Conservation (phyloP, 345 rosid genomes). For the Acer saccharum region DNA sequence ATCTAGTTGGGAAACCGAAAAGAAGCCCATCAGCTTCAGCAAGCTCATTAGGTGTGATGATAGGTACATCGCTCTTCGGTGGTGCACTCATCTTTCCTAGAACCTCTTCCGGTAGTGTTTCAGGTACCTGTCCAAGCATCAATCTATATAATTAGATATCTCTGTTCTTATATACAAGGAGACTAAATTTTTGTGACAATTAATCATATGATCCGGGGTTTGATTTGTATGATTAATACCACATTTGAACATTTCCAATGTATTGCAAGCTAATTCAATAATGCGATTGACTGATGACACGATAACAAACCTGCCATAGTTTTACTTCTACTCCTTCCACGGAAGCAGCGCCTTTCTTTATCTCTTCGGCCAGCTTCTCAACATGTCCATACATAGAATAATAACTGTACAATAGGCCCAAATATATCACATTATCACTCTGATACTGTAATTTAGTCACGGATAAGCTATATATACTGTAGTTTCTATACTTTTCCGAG, state of each 20-base stretch:
- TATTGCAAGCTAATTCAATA: not conserved
- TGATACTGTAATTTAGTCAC: not conserved
- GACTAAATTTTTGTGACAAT: too few species aligned
- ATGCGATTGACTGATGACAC: not conserved
- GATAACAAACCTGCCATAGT: slow-evolving; percentile 61
- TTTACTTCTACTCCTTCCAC: slow-evolving; percentile 72
- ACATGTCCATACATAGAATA: slow-evolving; percentile 83
- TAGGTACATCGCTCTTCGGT: slow-evolving; percentile 57
- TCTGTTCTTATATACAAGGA: not conserved
- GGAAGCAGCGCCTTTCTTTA: slow-evolving; percentile 64
- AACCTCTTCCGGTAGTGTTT: slow-evolving; percentile 64
- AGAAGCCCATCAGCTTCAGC: slow-evolving; percentile 63
- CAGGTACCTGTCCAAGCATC: slow-evolving; percentile 49
- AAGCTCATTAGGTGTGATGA: slow-evolving; percentile 58
- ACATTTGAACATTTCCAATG: not conserved
- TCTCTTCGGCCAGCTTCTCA: slow-evolving; percentile 66
- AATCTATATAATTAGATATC: not conserved
- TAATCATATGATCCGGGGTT: too few species aligned
- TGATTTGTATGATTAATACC: not conserved
- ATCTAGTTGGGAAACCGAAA: slow-evolving; percentile 76
- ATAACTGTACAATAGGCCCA: slow-evolving; percentile 40
- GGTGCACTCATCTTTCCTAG: slow-evolving; percentile 71
- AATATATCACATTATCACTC: not conserved
- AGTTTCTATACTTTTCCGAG: not conserved
- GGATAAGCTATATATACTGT: not conserved